Evolutionary conservation across 2,329 filamentous ascomycete genomes (phyloP).

Genomic region (Fusarium clavum): DNA sequence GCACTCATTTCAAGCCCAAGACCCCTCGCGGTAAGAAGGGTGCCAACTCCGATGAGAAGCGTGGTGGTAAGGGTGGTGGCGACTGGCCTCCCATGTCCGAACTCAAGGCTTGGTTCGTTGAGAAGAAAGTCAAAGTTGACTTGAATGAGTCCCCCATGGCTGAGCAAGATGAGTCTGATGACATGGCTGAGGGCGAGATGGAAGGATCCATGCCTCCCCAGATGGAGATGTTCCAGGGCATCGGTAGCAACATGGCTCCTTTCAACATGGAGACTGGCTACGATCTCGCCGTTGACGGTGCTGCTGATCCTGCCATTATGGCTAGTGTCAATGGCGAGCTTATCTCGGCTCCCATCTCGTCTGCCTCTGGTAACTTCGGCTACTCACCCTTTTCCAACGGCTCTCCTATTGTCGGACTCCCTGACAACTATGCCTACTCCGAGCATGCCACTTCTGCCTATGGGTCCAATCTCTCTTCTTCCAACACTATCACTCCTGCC

Average conservation of each 20-base stretch:
- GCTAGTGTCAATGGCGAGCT: constrained; percentile 36
- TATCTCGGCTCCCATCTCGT: constrained; percentile 43
- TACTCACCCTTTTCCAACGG: constrained; percentile 40
- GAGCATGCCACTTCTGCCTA: constrained; percentile 44
- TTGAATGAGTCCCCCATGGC: constrained; percentile 53
- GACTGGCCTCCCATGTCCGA: constrained; percentile 46
- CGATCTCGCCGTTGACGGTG: constrained; percentile 39
- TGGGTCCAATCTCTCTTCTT: constrained; percentile 45
- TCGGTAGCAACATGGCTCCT: constrained; percentile 38
- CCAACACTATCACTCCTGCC: constrained; percentile 46
- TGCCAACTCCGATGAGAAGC: constrained; percentile 58
- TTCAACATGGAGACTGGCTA: constrained; percentile 41
- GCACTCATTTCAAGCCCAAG: constrained; percentile 85
- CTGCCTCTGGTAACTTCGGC: constrained; percentile 40
- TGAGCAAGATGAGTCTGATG: constrained; percentile 50
- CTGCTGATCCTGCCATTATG: constrained; percentile 32
- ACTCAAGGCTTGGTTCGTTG: constrained; percentile 67
- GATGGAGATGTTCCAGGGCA: constrained; percentile 42
- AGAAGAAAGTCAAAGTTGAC: constrained; percentile 59
- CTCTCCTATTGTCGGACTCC: constrained; percentile 39
- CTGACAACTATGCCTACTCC: constrained; percentile 44
- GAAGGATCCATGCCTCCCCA: constrained; percentile 32
- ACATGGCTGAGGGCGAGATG: constrained; percentile 39
- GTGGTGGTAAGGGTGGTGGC: constrained; percentile 59
- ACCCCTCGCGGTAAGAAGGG: constrained; percentile 59